phyloP scores from a whole-genome alignment of 1,139 yeast species.

The Debaryomyces singareniensis region DNA sequence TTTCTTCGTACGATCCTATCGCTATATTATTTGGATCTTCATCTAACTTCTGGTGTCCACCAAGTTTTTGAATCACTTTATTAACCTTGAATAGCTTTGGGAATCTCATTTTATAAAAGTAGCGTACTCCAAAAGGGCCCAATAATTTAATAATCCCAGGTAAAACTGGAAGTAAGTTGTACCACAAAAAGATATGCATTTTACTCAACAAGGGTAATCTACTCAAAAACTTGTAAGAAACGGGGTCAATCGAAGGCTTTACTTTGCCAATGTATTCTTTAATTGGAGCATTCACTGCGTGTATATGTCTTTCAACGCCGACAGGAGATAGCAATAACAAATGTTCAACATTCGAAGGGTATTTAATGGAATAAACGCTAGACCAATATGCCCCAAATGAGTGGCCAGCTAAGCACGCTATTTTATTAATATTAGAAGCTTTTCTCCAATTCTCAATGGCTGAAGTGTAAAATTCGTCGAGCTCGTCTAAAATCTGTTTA shows the following conservation, averaged over 20 bases:
- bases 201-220: slow-evolving; percentile 37
- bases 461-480: slow-evolving; percentile 30
- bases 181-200: slow-evolving; percentile 28
- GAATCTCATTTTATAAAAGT: slow-evolving; percentile 41
- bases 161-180: slow-evolving; percentile 35
- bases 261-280: too few relatives aligned
- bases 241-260: slow-evolving; percentile 35
- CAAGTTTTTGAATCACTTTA: slow-evolving; percentile 27
- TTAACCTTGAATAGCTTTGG: slow-evolving; percentile 40
- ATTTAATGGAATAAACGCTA: slow-evolving; percentile 30
- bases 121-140: slow-evolving; percentile 49
- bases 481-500: slow-evolving; percentile 32
- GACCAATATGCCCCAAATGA: slow-evolving; percentile 46
- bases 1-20: slow-evolving; percentile 39
- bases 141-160: slow-evolving; percentile 37
- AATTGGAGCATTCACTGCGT: slow-evolving; percentile 34
- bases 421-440: slow-evolving; percentile 21
- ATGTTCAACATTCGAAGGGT: slow-evolving; percentile 56
- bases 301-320: slow-evolving; percentile 74
- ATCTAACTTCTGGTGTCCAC: slow-evolving; percentile 24
- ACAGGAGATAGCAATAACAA: slow-evolving; percentile 82
- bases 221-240: slow-evolving; percentile 32
- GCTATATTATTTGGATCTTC: slow-evolving; percentile 11
- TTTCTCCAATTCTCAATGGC: slow-evolving; percentile 37
- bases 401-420: slow-evolving; percentile 40